Conservation (phyloP, 2,329 filamentous ascomycete species). For the Diaporthe australafricana region DNA sequence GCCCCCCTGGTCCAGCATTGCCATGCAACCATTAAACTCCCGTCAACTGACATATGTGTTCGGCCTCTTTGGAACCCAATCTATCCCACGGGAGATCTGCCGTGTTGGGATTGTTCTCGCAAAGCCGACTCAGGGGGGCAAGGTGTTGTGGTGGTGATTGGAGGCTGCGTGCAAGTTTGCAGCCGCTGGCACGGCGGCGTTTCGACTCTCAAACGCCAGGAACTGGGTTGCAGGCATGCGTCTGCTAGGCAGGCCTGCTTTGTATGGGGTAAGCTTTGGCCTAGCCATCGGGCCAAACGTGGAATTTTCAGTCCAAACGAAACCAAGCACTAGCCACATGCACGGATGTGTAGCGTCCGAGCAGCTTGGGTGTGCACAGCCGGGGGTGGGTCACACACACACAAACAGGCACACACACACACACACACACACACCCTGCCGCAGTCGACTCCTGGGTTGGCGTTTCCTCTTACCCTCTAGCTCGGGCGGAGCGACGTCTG, state of each 20-base stretch:
- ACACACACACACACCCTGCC: no score
- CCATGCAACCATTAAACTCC: conserved; percentile 22
- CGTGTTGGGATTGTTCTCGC: conserved; percentile 17
- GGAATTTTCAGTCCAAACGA: conserved; percentile 35
- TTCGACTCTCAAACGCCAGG: conserved; percentile 28
- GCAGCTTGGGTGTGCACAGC: conserved; percentile 3
- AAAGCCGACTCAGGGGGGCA: background rate
- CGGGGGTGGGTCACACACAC: conserved; percentile 16
- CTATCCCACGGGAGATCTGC: conserved; percentile 18
- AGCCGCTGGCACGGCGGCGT: conserved; percentile 4
- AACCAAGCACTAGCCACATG: conserved; percentile 26
- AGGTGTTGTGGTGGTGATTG: conserved; percentile 2
- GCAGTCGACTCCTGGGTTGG: no score
- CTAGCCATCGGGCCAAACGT: conserved; percentile 33
- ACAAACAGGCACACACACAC: no score
- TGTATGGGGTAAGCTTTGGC: conserved; percentile 15
- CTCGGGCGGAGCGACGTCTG: no score
- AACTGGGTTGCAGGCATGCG: conserved; percentile 7
- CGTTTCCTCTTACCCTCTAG: no score
- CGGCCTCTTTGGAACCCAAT: conserved; percentile 20
- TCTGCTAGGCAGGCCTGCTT: conserved; percentile 6
- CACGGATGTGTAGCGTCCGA: conserved; percentile 28
- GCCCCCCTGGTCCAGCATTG: background rate
- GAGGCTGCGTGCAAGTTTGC: background rate
- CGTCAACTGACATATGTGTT: conserved; percentile 24